These are phyloP conservation scores for Salix brachista DNA, from an alignment of 345 rosid genomes.

Conservation along the genomic window DNA sequence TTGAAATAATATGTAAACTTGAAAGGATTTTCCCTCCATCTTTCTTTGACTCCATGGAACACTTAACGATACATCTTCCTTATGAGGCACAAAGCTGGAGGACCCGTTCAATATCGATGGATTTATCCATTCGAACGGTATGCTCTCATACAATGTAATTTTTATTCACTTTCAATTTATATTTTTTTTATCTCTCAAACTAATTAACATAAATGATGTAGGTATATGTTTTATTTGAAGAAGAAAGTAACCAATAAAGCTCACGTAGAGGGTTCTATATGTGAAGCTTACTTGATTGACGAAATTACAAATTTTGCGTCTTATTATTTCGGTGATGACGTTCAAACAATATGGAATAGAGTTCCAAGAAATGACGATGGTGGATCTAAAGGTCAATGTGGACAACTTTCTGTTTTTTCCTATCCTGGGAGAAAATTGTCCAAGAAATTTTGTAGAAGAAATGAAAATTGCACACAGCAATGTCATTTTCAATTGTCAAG, in stretches of 20 bases:
- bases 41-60: neutral
- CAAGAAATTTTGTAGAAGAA: neutral
- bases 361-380: neutral
- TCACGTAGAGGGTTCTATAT: too few relatives aligned
- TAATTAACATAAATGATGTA: neutral
- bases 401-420: neutral
- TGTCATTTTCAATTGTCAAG: neutral
- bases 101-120: conserved; percentile 4
- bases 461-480: neutral
- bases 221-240: too few relatives aligned
- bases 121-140: conserved; percentile 11
- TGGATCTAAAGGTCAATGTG: neutral
- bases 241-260: too few relatives aligned
- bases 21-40: neutral
- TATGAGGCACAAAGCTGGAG: neutral
- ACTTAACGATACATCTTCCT: neutral
- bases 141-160: neutral
- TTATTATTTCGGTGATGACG: neutral
- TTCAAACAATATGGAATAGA: neutral
- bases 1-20: neutral
- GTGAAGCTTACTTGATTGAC: too few relatives aligned
- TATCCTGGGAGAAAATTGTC: neutral
- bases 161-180: neutral
- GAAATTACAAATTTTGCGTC: neutral
- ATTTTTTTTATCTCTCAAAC: neutral